Base-by-base conservation (phyloP, 2,329 filamentous ascomycete genomes). In the Fusarium poae region DNA sequence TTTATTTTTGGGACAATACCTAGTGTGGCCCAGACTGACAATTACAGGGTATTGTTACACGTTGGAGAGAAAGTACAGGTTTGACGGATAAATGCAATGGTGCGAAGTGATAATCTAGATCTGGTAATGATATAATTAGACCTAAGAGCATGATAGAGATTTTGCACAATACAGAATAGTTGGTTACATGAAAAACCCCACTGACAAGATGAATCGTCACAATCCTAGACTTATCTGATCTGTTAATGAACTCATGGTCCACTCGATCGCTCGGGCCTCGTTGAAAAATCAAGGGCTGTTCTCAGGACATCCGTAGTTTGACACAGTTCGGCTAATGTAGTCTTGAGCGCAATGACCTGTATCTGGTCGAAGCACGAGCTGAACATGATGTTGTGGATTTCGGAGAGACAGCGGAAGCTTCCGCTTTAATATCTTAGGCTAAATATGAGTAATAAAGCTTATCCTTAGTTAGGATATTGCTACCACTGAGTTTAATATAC, bases 21-120 rank as follows among this genome's bases (percentile, higher is more conserved):
- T 7, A 16, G 3, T 2, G 12, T 18, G 13, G 15, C 27, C 2
- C 25, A 6, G 18, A 4, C 48, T 59, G 27, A 61, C n/a, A 3
- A 5, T 20, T 21, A 15, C 9, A 74, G 72, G 72, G 65, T 74
- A 6, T 34, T 74, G n/a, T 40, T 74, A 11, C 27, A 60, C 42
- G 52, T 74, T 9, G 57, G 49, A 6, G 64, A 73, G 30, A 30
- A 49, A 12, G 32, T 32, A 4, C n/a, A n/a, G n/a, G n/a, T n/a
- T n/a, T n/a, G n/a, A n/a, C n/a, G n/a, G n/a, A n/a, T n/a, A n/a
- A n/a, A n/a, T n/a, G n/a, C n/a, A n/a, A n/a, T n/a, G n/a, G n/a
- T n/a, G n/a, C n/a, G n/a, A n/a, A n/a, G n/a, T n/a, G n/a, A n/a
- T n/a, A n/a, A n/a, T n/a, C n/a, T n/a, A n/a, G n/a, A n/a, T n/a